Evolutionary conservation across 257 asterid genomes (phyloP).

Genomic region (Jasminum sambac): DNA sequence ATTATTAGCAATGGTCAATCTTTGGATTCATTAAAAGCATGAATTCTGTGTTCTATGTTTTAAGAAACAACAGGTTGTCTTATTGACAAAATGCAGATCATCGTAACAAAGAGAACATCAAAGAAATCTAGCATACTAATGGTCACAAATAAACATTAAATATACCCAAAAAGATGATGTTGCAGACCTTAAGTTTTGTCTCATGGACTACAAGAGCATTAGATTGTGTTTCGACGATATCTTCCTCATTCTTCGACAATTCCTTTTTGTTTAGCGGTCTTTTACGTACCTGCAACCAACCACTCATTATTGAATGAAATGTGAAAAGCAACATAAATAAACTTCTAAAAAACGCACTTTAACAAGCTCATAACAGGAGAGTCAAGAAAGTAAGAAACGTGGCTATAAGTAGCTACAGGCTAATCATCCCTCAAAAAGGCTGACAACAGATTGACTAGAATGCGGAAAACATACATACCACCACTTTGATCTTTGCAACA

Average conservation of each 20-base stretch:
- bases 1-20: background rate
- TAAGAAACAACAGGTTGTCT: background rate
- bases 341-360: too few relatives aligned
- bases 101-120: background rate
- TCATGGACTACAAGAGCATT: slow-evolving; percentile 49
- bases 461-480: slow-evolving; percentile 41
- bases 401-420: background rate
- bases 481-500: slow-evolving; percentile 97
- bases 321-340: slow-evolving; percentile 1
- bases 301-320: slow-evolving; percentile 3
- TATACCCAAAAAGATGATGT: background rate
- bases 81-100: slow-evolving; percentile 16
- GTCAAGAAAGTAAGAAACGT: background rate
- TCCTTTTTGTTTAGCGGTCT: slow-evolving; percentile 61
- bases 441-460: slow-evolving; percentile 10
- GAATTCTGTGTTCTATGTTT: background rate
- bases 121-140: background rate
- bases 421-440: slow-evolving; percentile 16
- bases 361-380: too few relatives aligned
- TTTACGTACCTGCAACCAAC: slow-evolving; percentile 49
- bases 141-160: background rate
- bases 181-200: slow-evolving; percentile 54
- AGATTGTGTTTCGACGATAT: slow-evolving; percentile 49
- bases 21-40: background rate
- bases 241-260: slow-evolving; percentile 55